A percentile compares a stretch with the other conserved stretches of the same genome.
phyloP scores from a whole-genome alignment of 208 protist species.

The Acanthamoeba triangularis region DNA sequence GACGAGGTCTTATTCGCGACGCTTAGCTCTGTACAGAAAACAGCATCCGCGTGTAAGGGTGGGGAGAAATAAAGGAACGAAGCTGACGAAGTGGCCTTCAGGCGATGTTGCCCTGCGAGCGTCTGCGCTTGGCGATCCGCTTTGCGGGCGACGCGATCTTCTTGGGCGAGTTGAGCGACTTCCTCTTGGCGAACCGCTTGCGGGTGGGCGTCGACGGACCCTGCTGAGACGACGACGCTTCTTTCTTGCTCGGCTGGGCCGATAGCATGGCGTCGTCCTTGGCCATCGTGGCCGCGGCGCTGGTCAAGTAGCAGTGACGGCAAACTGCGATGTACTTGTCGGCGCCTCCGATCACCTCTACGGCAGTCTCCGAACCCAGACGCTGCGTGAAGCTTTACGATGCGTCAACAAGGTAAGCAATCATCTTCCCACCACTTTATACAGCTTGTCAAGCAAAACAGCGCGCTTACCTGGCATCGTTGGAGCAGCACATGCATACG shows the following conservation, averaged over 20 bases:
- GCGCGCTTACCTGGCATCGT: conserved; percentile 77
- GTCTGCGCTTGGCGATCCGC: conserved; percentile 55
- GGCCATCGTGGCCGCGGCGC: conserved; percentile 22
- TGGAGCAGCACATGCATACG: conserved; percentile 95
- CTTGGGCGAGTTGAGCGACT: conserved; percentile 72
- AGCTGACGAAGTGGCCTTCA: background rate
- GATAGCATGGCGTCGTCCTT: conserved; percentile 3
- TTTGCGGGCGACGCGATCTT: conserved; percentile 56
- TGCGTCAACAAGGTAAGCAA: no score
- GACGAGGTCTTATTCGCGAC: background rate
- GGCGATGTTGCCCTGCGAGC: conserved; percentile 34
- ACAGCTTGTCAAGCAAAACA: background rate
- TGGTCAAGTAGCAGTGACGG: conserved; percentile 91
- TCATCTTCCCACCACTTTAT: background rate
- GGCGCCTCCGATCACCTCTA: conserved; percentile 95
- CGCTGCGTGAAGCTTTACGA: conserved; percentile 92
- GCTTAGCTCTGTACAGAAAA: background rate
- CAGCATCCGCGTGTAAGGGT: no score
- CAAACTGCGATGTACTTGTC: conserved; percentile 97
- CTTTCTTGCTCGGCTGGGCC: background rate
- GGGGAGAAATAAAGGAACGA: background rate
- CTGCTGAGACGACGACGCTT: background rate
- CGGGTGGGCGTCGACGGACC: background rate
- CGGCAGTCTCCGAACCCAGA: conserved; percentile 89
- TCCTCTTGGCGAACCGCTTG: conserved; percentile 17